These are phyloP conservation scores for Cryptosporidium felis DNA, from an alignment of 169 alveolate species.

Conservation along the genomic window DNA sequence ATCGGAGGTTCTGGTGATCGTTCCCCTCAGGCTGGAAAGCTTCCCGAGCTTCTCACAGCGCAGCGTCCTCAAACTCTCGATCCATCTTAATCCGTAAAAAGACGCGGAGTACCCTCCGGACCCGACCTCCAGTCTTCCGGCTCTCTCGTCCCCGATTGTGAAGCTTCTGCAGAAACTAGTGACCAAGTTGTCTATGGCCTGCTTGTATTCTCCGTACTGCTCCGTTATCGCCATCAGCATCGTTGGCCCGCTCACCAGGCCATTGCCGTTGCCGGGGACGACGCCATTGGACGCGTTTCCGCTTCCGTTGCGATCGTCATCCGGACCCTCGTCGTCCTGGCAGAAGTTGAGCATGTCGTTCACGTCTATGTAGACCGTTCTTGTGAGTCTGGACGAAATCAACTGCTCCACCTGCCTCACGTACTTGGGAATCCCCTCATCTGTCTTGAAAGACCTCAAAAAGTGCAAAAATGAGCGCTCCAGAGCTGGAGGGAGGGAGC, in stretches of 20 bases:
- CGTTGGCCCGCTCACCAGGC: slow-evolving; percentile 32
- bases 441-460: slow-evolving; percentile 15
- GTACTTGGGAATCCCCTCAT: slow-evolving; percentile 28
- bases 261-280: background rate
- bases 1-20: slow-evolving; percentile 96
- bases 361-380: slow-evolving; percentile 36
- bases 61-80: slow-evolving; percentile 76
- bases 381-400: slow-evolving; percentile 28
- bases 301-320: too few species aligned
- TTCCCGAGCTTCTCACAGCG: slow-evolving; percentile 91
- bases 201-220: slow-evolving; percentile 40
- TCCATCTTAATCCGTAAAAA: slow-evolving; percentile 52
- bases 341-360: slow-evolving; percentile 32
- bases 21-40: slow-evolving; percentile 91
- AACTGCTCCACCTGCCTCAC: slow-evolving; percentile 56
- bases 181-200: slow-evolving; percentile 18
- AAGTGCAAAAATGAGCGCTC: slow-evolving; percentile 53
- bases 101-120: slow-evolving; percentile 32
- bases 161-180: slow-evolving; percentile 34
- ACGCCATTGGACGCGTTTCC: background rate
- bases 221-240: slow-evolving; percentile 30
- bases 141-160: background rate
- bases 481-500: slow-evolving; percentile 11
- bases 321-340: too few species aligned
- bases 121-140: background rate